phyloP scores from a whole-genome alignment of 2,329 filamentous ascomycete genomes.

The Cercospora brassicicola region DNA sequence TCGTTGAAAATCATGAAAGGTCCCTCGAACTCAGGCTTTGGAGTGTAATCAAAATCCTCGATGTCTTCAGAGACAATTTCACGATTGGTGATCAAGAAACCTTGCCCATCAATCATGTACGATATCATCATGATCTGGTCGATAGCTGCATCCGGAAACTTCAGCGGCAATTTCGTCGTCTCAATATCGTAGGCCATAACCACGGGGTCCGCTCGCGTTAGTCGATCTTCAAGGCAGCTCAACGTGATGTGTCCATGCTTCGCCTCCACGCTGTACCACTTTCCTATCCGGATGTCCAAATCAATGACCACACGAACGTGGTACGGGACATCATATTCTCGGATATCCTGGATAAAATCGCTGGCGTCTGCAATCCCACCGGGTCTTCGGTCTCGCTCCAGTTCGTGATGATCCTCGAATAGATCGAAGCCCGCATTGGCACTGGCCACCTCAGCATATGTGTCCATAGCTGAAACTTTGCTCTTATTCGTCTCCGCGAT shows the following conservation, averaged over 20 bases:
- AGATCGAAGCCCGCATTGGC: slow-evolving; percentile 84
- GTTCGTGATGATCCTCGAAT: slow-evolving; percentile 73
- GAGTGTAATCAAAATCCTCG: slow-evolving; percentile 95
- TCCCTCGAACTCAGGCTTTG: slow-evolving; percentile 91
- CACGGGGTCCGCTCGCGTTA: slow-evolving; percentile 91
- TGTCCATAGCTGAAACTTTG: slow-evolving; percentile 94
- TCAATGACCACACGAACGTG: slow-evolving; percentile 99
- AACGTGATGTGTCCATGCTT: slow-evolving; percentile 88
- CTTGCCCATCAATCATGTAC: slow-evolving; percentile 99
- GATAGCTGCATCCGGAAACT: slow-evolving; percentile 91
- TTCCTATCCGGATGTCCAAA: slow-evolving; percentile 87
- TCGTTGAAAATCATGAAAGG: slow-evolving; percentile 99
- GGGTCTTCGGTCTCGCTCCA: slow-evolving; percentile 72
- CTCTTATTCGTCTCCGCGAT: slow-evolving; percentile 96
- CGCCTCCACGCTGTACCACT: slow-evolving; percentile 94
- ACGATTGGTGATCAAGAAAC: slow-evolving; percentile 95
- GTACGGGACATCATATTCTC: slow-evolving; percentile 99
- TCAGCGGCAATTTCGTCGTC: slow-evolving; percentile 90
- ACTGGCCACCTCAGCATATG: slow-evolving; percentile 94
- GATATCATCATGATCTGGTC: slow-evolving; percentile 99
- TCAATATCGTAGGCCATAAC: slow-evolving; percentile 99
- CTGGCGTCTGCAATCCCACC: slow-evolving; percentile 80
- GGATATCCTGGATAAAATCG: slow-evolving; percentile 96
- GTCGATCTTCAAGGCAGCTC: slow-evolving; percentile 78
- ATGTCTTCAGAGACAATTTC: slow-evolving; percentile 98